Base-by-base conservation (phyloP, 2,329 filamentous ascomycete genomes). In the Aureobasidium sp. region DNA sequence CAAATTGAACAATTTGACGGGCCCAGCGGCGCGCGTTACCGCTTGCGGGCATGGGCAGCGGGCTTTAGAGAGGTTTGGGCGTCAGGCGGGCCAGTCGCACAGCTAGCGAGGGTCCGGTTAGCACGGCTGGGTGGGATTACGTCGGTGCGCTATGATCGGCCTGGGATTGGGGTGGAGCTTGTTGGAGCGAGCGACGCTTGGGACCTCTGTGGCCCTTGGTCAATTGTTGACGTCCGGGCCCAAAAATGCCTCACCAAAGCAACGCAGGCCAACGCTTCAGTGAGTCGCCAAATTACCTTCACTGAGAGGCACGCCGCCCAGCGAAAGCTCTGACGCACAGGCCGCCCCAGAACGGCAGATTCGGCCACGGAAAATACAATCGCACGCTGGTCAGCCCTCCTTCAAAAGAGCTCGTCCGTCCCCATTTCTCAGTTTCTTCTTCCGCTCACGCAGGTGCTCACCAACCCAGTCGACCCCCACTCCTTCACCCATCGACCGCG, bases 211-310 rank as follows among this genome's bases (percentile, higher is more conserved):
- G 45, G 45, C 45, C 52, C 48, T 47, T 36, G 37, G 48, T 14
- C n/a, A 39, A 25, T 39, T 49, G 57, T 48, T 58, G 57, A 49
- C 42, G 57, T 20, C 14, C 42, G 49, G 51, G 60, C 31, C 52
- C 41, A 63, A 48, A 62, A 63, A 63, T 63, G 44, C 62, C 62
- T 60, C 62, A 63, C 60, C 60, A 62, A 55, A 62, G 41, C 60
- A 62, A 42, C 45, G 42, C 51, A 25, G 57, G 47, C 44, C 44
- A 48, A 48, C 45, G 47, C 45, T 55, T 22, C 39, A 42, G 41
- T 55, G 42, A 62, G 29, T 52, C 59, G 47, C 45, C 62, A 63
- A 63, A 60, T 63, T 63, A 39, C 36, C 48, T 56, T 62, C 51
- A 47, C 48, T 45, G 53, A 59, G 53, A 59, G 55, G 62, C 55